Base-by-base conservation (phyloP, 2,329 filamentous ascomycete genomes). In the Alternaria longipes region DNA sequence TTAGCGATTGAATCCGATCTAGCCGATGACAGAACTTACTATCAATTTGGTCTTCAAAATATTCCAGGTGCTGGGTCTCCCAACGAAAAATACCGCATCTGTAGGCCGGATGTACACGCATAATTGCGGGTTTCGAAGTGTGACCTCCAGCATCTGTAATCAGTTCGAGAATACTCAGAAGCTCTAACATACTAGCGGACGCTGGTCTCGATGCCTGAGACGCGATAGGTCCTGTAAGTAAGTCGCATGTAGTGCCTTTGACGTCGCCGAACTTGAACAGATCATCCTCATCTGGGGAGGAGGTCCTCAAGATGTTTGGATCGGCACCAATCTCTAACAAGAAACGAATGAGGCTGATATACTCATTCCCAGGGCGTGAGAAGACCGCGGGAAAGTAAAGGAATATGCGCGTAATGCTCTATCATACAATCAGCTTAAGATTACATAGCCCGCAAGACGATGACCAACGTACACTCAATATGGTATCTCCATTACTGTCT, bases 41-140 rank as follows among this genome's bases (percentile, higher is more conserved):
- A 36, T 40, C 34, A 5, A 52, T 40, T 22, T 40, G 30, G 3
- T 46, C 44, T 5, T 46, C 44, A 20, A 46, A 30, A 0, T 20
- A 0, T 0, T 2, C 4, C 6, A 46, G 5, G 0, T 46, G 9
- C 18, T 3, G 5, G 26, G 14, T 5, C n/a, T 32, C 5, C 1
- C 0, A 0, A 3, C 8, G 8, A 32, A 46, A 14, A 30, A 9
- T 9, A 3, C 2, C 9, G 28, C 24, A 46, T 12, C 5, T 4
- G 14, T 7, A 5, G 6, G 16, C 20, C 20, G 20, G 20, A 22
- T 22, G 20, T 22, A 22, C 20, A 22, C 20, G 20, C 20, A 22
- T 22, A 22, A 22, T 22, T 22, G 20, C 20, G 20, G 20, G 42
- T 45, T 26, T 45, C 24, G 42, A 26, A 0, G 42, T 26, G 2